Evolutionary conservation across 495 filamentous ascomycete genomes (phyloP), one percentile per base, ranked within the genome.

Genomic region (Aspergillus biplanus): DNA sequence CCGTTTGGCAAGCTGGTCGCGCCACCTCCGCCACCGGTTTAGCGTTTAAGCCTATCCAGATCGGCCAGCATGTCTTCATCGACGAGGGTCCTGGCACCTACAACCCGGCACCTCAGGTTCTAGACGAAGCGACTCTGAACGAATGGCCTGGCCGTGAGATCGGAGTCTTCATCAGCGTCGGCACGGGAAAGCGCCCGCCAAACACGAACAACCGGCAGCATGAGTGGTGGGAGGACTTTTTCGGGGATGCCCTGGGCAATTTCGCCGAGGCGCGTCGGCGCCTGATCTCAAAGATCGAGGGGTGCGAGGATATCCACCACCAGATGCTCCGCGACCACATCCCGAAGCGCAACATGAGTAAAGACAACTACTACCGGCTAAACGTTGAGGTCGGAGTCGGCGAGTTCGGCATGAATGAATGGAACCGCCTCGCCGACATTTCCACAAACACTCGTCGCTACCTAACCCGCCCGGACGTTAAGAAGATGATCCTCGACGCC

Each of bases 351-450:
- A 86, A 89, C 21, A 91, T 97, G 56, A 90, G 87, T 65, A 85
- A 87, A 52, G 93, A 97, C 59, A 93, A 97, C 73, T 99, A 99
- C 82, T 96, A 92, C 75, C 90, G 95, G n/a, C 82, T 97, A 32
- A 99, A 99, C 64, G 95, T 97, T 31, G 94, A 98, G 69, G 90
- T 97, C 6, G 96, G 95, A 0, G 96, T 99, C 27, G 95, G 95
- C 47, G 96, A 99, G 70, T 97, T 97, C 71, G 94, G 91, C 53
- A 97, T 99, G 92, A 98, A 98, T 71, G 95, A 98, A 60, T 99
- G 95, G 94, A 87, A 92, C 70, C 87, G 95, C 5, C 80, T 99
- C 13, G 88, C 90, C 35, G 94, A 98, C 47, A 97, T 99, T 74
- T 93, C 89, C 76, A 97, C 92, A 39, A 91, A 88, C 71, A 98